Base-by-base conservation (phyloP, 192 early-diverging fungal genomes). In the Rhizoclosmatium globosum region DNA sequence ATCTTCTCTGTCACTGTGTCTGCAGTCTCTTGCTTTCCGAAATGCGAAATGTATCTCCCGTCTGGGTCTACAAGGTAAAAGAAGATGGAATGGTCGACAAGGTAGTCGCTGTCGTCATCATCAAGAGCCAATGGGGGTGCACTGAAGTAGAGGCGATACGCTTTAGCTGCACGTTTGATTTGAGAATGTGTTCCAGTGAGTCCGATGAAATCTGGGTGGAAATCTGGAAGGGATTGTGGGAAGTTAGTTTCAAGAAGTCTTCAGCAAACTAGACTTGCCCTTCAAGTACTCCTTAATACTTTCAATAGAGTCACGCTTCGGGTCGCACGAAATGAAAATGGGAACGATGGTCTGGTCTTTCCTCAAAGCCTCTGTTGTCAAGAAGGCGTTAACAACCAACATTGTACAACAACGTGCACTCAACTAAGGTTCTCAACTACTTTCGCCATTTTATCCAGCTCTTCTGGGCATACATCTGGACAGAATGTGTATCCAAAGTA, bases 401-500 rank as follows among this genome's bases (percentile, higher is more conserved):
- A 53, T 50, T 45, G 4, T 3, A 38, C 2, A 47, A 39, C 46
- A 23, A 50, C 31, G 21, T 13, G 15, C 0, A 68, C 17, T n/a
- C 21, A 68, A 94, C 93, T 87, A 47, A 94, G 79, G 17, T 82
- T 85, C 17, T 97, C 94, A 23, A 95, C 87, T 13, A 96, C 94
- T 58, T 93, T 89, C 4, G 94, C 92, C 91, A 99, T 98, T 86
- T 97, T 98, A 83, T 99, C 97, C 53, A 99, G 87, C 84, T 99
- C 98, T 77, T 98, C 98, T 3, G 98, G 98, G 60, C 98, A 99
- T 64, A 99, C 96, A 86, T 99, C 98, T 1, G 98, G 98, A 82
- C 98, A 99, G 83, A 98, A 94, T 43, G 96, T 98, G 87, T 98
- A 99, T n/a, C 98, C 98, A 91, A 99, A 99, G 86, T 99, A 99